phyloP scores from a whole-genome alignment of 2,329 filamentous ascomycete genomes.

The Paracamarosporium sp. region DNA sequence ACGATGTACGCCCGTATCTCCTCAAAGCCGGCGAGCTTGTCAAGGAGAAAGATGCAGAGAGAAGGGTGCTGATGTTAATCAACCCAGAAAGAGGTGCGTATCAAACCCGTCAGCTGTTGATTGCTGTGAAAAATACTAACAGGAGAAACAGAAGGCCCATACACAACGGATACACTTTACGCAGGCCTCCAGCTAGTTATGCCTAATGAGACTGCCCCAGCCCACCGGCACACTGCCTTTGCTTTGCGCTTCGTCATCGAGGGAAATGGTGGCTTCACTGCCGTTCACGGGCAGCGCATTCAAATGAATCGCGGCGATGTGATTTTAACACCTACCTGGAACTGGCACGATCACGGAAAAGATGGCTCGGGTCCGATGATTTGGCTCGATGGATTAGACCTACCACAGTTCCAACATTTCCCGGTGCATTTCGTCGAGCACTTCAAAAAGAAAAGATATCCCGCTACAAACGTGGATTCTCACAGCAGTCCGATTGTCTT shows the following conservation, averaged over 20 bases:
- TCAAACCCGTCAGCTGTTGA: neutral
- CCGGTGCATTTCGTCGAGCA: slow-evolving; percentile 64
- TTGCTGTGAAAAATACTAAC: neutral
- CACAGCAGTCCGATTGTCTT: slow-evolving; percentile 55
- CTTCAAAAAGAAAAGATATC: slow-evolving; percentile 57
- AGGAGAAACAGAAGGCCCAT: slow-evolving; percentile 54
- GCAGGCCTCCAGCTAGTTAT: slow-evolving; percentile 64
- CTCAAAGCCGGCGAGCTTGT: slow-evolving; percentile 46
- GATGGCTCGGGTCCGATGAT: slow-evolving; percentile 62
- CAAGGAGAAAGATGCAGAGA: slow-evolving; percentile 47
- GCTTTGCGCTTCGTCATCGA: slow-evolving; percentile 66
- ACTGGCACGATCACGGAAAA: slow-evolving; percentile 65
- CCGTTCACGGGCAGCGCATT: slow-evolving; percentile 62
- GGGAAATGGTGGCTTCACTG: slow-evolving; percentile 63
- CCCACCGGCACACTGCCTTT: slow-evolving; percentile 64
- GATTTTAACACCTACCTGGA: slow-evolving; percentile 64
- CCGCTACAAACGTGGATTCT: slow-evolving; percentile 54
- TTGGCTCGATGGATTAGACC: slow-evolving; percentile 64
- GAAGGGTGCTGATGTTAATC: slow-evolving; percentile 51
- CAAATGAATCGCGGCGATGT: slow-evolving; percentile 61
- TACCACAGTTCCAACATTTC: slow-evolving; percentile 59
- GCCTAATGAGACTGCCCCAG: slow-evolving; percentile 62
- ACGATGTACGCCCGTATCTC: slow-evolving; percentile 43
- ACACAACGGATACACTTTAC: slow-evolving; percentile 65
- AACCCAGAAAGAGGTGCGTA: slow-evolving; percentile 44